phyloP scores from a whole-genome alignment of 306 rosid species.

The Styphnolobium japonicum region DNA sequence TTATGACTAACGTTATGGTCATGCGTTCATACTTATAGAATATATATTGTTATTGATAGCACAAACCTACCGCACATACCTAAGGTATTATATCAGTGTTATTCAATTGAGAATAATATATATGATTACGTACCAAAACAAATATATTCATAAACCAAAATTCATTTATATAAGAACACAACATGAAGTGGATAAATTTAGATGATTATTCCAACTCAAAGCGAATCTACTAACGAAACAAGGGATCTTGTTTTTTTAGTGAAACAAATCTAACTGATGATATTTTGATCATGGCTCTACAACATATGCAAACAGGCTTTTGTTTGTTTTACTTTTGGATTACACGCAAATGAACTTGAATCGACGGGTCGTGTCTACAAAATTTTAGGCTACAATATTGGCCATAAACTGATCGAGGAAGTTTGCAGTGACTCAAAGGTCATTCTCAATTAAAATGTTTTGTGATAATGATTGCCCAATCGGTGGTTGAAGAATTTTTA shows the following conservation, averaged over 20 bases:
- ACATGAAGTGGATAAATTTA: not conserved
- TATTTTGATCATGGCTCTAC: not conserved
- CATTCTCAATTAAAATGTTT: not conserved
- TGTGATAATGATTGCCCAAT: not conserved
- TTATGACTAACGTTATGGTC: too few species aligned
- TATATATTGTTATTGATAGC: not conserved
- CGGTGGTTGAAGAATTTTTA: not conserved
- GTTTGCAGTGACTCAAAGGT: conserved; percentile 10
- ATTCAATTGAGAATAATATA: not conserved
- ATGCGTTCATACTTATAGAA: too few species aligned
- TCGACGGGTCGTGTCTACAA: not conserved
- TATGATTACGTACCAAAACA: not conserved
- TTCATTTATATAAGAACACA: not conserved
- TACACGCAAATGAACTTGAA: not conserved
- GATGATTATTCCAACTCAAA: not conserved
- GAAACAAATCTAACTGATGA: not conserved
- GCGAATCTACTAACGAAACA: not conserved
- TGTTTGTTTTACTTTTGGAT: not conserved
- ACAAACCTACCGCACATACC: not conserved
- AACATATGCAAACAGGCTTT: not conserved
- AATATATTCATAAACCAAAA: not conserved
- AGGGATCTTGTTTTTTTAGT: not conserved
- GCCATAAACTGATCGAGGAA: not conserved
- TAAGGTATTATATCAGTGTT: not conserved
- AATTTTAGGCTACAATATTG: not conserved